Percentiles rank a stretch among this genome's conserved stretches.
Evolutionary conservation across 75 land plant species (phyloP).

Genomic region (Picea sitchensis): DNA sequence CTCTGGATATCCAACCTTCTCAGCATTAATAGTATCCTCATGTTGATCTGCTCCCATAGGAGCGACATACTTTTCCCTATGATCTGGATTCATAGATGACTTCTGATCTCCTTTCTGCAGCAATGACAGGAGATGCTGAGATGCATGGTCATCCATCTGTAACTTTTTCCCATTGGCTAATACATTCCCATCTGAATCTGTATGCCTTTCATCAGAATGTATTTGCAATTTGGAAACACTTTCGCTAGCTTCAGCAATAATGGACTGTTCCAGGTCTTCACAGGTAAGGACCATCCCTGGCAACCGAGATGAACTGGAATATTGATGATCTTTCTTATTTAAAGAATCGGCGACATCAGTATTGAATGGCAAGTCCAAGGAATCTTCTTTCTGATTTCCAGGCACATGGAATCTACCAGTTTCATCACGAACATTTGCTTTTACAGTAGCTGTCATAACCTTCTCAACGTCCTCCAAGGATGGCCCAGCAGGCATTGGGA

Average conservation of each 20-base stretch:
- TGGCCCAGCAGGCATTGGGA: slow-evolving; percentile 52
- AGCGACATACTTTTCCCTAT: neutral
- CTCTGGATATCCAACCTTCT: slow-evolving; percentile 21
- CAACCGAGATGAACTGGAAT: slow-evolving; percentile 5
- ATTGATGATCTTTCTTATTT: neutral
- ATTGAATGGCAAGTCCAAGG: neutral
- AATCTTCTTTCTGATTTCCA: neutral
- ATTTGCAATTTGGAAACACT: slow-evolving; percentile 12
- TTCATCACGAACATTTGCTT: slow-evolving; percentile 2
- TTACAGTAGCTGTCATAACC: slow-evolving; percentile 17
- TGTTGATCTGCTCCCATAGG: slow-evolving; percentile 10
- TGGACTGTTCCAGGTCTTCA: slow-evolving; percentile 93
- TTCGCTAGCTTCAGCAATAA: slow-evolving; percentile 60
- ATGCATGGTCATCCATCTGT: slow-evolving; percentile 58
- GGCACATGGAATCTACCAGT: neutral
- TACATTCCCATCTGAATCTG: slow-evolving; percentile 6
- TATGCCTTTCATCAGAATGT: slow-evolving; percentile 14
- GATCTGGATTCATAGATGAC: neutral
- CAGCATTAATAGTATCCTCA: slow-evolving; percentile 11
- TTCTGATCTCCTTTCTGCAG: slow-evolving; percentile 48
- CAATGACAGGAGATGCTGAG: slow-evolving; percentile 84
- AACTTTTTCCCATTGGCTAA: slow-evolving; percentile 10
- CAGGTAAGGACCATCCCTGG: slow-evolving; percentile 60
- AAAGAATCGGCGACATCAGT: neutral
- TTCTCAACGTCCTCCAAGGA: slow-evolving; percentile 51